These are phyloP conservation scores for Fusarium scirpi DNA, from an alignment of 2,329 filamentous ascomycete genomes.

Conservation along the genomic window DNA sequence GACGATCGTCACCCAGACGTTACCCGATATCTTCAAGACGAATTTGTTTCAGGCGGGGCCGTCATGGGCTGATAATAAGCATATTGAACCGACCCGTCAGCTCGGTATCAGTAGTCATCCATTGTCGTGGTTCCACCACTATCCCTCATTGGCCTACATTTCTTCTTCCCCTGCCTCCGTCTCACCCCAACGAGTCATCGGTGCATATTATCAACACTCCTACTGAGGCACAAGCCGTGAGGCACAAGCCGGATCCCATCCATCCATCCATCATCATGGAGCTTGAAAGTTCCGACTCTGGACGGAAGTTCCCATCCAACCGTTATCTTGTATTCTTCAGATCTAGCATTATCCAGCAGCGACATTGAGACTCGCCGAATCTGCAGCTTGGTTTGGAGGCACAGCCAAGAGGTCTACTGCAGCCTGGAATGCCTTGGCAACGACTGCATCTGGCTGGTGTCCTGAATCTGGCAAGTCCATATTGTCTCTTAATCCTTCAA, in stretches of 20 bases:
- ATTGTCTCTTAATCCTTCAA: constrained; percentile 3
- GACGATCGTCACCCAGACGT: neutral
- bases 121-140: constrained; percentile 21
- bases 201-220: constrained; percentile 16
- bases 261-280: constrained; percentile 27
- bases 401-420: constrained; percentile 37
- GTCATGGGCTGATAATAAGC: constrained; percentile 17
- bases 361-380: constrained; percentile 30
- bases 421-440: constrained; percentile 30
- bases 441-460: neutral
- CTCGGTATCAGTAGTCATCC: constrained; percentile 22
- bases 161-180: constrained; percentile 22
- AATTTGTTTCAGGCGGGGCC: constrained; percentile 4
- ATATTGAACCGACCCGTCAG: constrained; percentile 20
- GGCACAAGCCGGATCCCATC: constrained; percentile 26
- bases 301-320: constrained; percentile 26
- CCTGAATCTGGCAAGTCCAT: neutral
- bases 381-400: constrained; percentile 25
- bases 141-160: constrained; percentile 13
- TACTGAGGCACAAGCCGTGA: constrained; percentile 27
- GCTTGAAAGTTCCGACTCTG: constrained; percentile 17
- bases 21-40: neutral
- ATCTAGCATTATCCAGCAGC: constrained; percentile 39
- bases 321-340: constrained; percentile 12
- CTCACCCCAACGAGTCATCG: constrained; percentile 33